Evolutionary conservation across 2,329 filamentous ascomycete species (phyloP), one percentile per base, ranked within the genome.

Genomic region (Acrodontium crateriforme): DNA sequence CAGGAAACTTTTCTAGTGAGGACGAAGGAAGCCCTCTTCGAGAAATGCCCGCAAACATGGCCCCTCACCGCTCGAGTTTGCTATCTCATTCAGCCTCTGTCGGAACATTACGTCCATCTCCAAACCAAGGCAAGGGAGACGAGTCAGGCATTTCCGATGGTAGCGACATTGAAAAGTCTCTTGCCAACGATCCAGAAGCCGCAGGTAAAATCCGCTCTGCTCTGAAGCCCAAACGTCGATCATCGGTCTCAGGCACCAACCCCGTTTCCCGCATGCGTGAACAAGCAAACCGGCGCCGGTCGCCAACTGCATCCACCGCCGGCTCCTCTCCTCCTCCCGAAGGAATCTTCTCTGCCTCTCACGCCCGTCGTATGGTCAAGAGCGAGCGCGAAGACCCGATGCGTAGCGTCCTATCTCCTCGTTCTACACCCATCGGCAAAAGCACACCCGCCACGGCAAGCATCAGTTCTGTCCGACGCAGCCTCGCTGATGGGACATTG

Each of bases 291-390:
- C 59, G 69, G 36, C 56, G 69, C 25, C 65, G 71, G 34, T 72
- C 68, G 37, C 71, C 68, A 5, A 67, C 63, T 23, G 44, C 49
- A 8, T 54, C 56, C 12, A 55, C 41, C 11, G 52, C 55, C 4
- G 35, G 40, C 53, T 61, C 12, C 53, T 59, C 30, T 29, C 67
- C 71, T 9, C 67, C 69, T 2, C 65, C 59, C 28, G 67, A 72
- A 24, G 9, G 58, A 6, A 46, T 75, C 50, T 78, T 78, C 50
- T 75, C 71, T 1, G 70, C 73, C 14, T 65, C 67, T 30, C 73
- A 77, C 36, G 73, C 74, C 15, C 62, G 75, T 23, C 62, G 75
- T 9, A 77, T 79, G 70, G 68, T 73, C 20, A 72, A 67, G 45
- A 66, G 61, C 25, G 67, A 73, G 39, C 68, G 69, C 22, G 58